Evolutionary conservation across 2,329 filamentous ascomycete genomes (phyloP).

Genomic region (Arthroderma sp.): DNA sequence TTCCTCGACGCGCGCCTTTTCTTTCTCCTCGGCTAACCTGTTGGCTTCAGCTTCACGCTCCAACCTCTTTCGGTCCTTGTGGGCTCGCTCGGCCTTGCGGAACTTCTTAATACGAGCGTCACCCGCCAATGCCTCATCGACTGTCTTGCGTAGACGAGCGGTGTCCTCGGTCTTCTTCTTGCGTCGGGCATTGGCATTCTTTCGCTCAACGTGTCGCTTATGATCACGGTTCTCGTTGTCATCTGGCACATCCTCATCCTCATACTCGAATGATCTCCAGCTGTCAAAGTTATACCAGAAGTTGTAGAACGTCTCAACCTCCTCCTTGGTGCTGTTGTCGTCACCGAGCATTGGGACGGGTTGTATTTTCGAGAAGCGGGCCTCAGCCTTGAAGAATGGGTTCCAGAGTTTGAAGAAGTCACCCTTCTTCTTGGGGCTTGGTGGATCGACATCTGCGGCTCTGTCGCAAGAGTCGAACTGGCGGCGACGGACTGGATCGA

Average conservation of each 20-base stretch:
- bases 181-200: conserved; percentile 93
- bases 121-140: conserved; percentile 70
- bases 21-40: conserved; percentile 71
- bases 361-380: conserved; percentile 79
- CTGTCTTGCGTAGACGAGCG: conserved; percentile 71
- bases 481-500: conserved; percentile 80
- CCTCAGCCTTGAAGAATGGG: conserved; percentile 80
- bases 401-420: conserved; percentile 95
- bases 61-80: conserved; percentile 88
- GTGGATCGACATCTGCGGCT: conserved; percentile 79
- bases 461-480: conserved; percentile 97
- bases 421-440: conserved; percentile 68
- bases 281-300: conserved; percentile 99
- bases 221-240: conserved; percentile 99
- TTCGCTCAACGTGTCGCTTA: conserved; percentile 94
- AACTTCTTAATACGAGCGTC: conserved; percentile 98
- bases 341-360: conserved; percentile 79
- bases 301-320: conserved; percentile 95
- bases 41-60: conserved; percentile 89
- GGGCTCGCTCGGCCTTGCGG: conserved; percentile 76
- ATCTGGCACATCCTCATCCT: conserved; percentile 96
- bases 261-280: conserved; percentile 95
- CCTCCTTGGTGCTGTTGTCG: conserved; percentile 70
- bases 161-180: conserved; percentile 99
- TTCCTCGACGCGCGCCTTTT: conserved; percentile 70